Evolutionary conservation across 108 stramenopile species (phyloP).

Genomic region (Epithemia pelagica): DNA sequence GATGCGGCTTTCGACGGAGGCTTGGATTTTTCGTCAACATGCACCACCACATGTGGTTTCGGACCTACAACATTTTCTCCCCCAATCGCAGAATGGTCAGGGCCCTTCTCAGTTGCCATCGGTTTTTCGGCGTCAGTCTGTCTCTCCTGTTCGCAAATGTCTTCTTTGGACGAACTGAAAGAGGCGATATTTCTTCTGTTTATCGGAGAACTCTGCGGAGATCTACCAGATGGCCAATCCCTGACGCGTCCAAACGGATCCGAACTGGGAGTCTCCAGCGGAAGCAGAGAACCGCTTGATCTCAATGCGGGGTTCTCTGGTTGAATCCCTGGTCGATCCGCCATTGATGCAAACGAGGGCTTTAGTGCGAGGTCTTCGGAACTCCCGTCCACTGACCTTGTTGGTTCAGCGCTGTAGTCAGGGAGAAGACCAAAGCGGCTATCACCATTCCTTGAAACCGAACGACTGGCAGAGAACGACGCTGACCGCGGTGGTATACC

Average conservation of each 20-base stretch:
- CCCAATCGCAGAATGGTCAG: no score
- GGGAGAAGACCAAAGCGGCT: neutral
- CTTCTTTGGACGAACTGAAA: neutral
- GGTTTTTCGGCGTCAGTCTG: no score
- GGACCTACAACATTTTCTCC: no score
- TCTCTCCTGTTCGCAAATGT: no score
- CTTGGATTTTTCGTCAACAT: no score
- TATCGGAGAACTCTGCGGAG: neutral
- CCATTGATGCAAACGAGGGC: neutral
- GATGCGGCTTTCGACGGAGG: slow-evolving; percentile 4
- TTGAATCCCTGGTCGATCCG: neutral
- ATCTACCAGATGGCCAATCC: neutral
- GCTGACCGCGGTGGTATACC: neutral
- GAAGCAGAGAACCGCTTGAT: neutral
- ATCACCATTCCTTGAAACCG: neutral
- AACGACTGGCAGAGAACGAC: neutral
- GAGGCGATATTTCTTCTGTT: neutral
- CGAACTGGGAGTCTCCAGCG: neutral
- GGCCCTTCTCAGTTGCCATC: no score
- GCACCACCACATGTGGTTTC: no score
- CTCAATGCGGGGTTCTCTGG: neutral
- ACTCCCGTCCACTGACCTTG: neutral
- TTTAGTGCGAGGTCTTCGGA: neutral
- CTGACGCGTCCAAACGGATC: no score
- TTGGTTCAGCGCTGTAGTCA: neutral